Base-by-base conservation (phyloP, 106 monocot species). In the Ottelia alismoides region DNA sequence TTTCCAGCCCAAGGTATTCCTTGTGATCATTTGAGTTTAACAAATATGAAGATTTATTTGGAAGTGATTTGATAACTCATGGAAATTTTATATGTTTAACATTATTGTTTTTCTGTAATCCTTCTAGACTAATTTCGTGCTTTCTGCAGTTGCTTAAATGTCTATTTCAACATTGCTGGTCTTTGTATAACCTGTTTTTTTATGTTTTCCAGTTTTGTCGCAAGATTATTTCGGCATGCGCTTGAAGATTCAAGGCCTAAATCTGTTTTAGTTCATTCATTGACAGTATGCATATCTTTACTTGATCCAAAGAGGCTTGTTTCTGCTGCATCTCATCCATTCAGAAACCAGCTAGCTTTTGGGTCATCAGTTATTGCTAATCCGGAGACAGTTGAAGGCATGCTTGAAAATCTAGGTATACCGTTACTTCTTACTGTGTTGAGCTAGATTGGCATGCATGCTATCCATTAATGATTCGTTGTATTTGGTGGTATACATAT, bases 171-270 rank as follows among this genome's bases (percentile, higher is more conserved):
- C 10, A 6, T 30, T 22, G 11, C 35, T 22, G 11, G 22, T 51
- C 16, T 56, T 1, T 6, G 11, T 31, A 20, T n/a, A 19, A 9
- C 4, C 2, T 27, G 0, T 27, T 20, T 56, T 22, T n/a, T 30
- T 27, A 19, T 27, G 52, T 25, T 20, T 11, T 64, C 53, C 53
- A 64, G 53, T 24, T 53, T 53, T 53, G 45, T 64, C 27, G 21
- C 52, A 22, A 64, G 53, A n/a, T 17, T 64, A 23, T 45, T 64
- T 27, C 25, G 25, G 52, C 52, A 53, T 64, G 64, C 53, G 1
- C 43, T 54, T 20, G 64, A 43, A 53, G 53, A 53, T 30, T 44
- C 64, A 10, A 18, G 14, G 26, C 40, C 51, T 25, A 64, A 64
- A 54, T 64, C 64, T 26, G 20, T 35, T 30, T 40, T 64, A n/a